Evolutionary conservation across 2,329 filamentous ascomycete genomes (phyloP).

Genomic region (Catunica adiposa): DNA sequence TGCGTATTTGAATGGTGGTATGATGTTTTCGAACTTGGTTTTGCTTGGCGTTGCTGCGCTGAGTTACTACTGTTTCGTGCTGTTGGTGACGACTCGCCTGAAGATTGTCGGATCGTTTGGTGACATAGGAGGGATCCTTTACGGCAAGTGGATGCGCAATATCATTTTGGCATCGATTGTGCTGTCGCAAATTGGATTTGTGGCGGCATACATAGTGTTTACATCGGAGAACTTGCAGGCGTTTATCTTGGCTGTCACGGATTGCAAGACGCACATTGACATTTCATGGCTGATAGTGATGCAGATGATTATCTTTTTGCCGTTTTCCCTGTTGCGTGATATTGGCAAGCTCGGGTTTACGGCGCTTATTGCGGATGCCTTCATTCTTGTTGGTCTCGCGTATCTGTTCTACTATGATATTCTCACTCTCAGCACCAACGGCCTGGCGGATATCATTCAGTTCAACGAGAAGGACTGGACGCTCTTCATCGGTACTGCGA

Average conservation of each 20-base stretch:
- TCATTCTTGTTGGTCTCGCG: slow-evolving; percentile 80
- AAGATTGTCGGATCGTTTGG: slow-evolving; percentile 89
- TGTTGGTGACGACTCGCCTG: slow-evolving; percentile 73
- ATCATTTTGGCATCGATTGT: slow-evolving; percentile 86
- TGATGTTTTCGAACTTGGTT: slow-evolving; percentile 89
- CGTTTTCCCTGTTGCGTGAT: slow-evolving; percentile 82
- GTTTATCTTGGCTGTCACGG: slow-evolving; percentile 77
- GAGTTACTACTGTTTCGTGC: slow-evolving; percentile 94
- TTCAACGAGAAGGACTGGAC: slow-evolving; percentile 94
- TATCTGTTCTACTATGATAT: slow-evolving; percentile 96
- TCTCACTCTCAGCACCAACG: slow-evolving; percentile 58
- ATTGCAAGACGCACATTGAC: slow-evolving; percentile 67
- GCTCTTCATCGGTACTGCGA: slow-evolving; percentile 93
- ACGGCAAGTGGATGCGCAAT: slow-evolving; percentile 75
- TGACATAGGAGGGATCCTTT: slow-evolving; percentile 85
- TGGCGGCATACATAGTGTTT: slow-evolving; percentile 91
- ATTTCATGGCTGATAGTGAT: slow-evolving; percentile 83
- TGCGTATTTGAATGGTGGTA: slow-evolving; percentile 88
- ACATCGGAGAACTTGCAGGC: slow-evolving; percentile 91
- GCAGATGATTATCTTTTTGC: slow-evolving; percentile 90
- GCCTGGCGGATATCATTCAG: slow-evolving; percentile 68
- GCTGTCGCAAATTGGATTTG: slow-evolving; percentile 86
- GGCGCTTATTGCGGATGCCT: slow-evolving; percentile 79
- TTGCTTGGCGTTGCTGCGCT: slow-evolving; percentile 70
- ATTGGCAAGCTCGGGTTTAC: slow-evolving; percentile 96